phyloP scores from a whole-genome alignment of 345 rosid genomes.

The Linum trigynum region DNA sequence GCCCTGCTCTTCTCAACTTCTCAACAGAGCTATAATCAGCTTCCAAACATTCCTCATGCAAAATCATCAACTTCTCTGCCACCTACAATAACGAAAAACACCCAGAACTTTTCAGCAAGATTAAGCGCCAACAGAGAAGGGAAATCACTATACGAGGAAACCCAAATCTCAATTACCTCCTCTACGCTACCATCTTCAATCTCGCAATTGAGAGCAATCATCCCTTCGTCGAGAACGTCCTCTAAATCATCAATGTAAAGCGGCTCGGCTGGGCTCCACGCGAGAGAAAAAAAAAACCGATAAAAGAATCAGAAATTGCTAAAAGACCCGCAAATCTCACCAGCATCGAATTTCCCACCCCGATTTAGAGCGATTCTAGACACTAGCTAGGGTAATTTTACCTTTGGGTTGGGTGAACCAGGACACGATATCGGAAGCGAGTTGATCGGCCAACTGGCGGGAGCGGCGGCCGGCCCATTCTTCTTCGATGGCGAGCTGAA shows the following conservation, averaged over 20 bases:
- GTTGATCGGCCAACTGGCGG: conserved; percentile 35
- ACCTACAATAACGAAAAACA: conserved; percentile 30
- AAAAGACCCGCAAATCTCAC: background rate
- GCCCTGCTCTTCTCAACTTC: conserved; percentile 36
- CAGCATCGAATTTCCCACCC: background rate
- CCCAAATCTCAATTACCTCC: conserved; percentile 35
- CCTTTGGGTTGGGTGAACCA: conserved; percentile 54
- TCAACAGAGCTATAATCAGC: conserved; percentile 48
- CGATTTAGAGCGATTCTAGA: background rate
- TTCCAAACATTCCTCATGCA: conserved; percentile 70
- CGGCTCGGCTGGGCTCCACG: conserved; percentile 33
- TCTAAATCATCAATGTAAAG: conserved; percentile 64
- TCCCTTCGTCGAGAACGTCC: conserved; percentile 43
- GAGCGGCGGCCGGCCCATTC: conserved; percentile 85
- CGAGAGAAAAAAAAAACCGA: background rate
- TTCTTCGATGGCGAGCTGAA: conserved; percentile 70
- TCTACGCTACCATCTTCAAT: conserved; percentile 81
- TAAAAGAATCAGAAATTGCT: background rate
- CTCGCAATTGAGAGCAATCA: conserved; percentile 51
- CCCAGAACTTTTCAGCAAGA: background rate
- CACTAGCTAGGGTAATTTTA: background rate
- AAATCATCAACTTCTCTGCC: conserved; percentile 60
- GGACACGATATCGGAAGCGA: conserved; percentile 36
- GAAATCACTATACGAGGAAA: background rate
- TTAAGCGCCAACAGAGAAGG: background rate